A percentile compares a stretch with the other conserved stretches of the same genome.
These are phyloP conservation scores for Hygrophorus russula DNA, from an alignment of 768 basidiomycete species.

Conservation along the genomic window DNA sequence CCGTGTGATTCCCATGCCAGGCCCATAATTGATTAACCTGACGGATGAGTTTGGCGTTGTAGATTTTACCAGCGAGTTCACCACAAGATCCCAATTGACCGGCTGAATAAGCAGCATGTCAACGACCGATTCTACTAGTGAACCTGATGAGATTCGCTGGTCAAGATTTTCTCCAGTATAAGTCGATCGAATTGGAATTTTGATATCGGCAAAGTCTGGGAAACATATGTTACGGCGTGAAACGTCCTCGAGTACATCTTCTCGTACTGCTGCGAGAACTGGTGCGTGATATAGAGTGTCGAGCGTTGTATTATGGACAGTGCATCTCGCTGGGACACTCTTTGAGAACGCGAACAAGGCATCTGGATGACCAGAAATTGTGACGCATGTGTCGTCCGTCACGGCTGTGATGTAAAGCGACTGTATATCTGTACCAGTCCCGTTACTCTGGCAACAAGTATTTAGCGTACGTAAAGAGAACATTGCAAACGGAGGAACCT, in stretches of 20 bases:
- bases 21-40: conserved; percentile 39
- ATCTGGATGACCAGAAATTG: conserved; percentile 49
- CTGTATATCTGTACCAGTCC: conserved; percentile 6
- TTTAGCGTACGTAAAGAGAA: conserved; percentile 14
- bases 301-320: conserved; percentile 32
- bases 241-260: conserved; percentile 34
- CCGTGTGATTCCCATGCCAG: conserved; percentile 27
- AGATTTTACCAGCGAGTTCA: conserved; percentile 16
- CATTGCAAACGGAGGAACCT: conserved; percentile 6
- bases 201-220: conserved; percentile 35
- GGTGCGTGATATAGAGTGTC: conserved; percentile 44
- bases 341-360: conserved; percentile 30
- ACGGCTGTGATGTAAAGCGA: conserved; percentile 40
- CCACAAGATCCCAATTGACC: conserved; percentile 41
- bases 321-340: conserved; percentile 21
- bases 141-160: conserved; percentile 10
- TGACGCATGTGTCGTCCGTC: conserved; percentile 34
- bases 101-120: conserved; percentile 40
- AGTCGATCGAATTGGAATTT: conserved; percentile 36
- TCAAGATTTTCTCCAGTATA: conserved; percentile 27
- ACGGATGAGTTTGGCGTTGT: conserved; percentile 15
- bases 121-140: conserved; percentile 31
- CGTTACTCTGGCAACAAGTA: conserved; percentile 9
- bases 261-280: conserved; percentile 18
- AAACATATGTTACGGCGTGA: conserved; percentile 34